These are phyloP conservation scores for Diaporthe citriasiana DNA, from an alignment of 2,329 filamentous ascomycete species.

Conservation along the genomic window DNA sequence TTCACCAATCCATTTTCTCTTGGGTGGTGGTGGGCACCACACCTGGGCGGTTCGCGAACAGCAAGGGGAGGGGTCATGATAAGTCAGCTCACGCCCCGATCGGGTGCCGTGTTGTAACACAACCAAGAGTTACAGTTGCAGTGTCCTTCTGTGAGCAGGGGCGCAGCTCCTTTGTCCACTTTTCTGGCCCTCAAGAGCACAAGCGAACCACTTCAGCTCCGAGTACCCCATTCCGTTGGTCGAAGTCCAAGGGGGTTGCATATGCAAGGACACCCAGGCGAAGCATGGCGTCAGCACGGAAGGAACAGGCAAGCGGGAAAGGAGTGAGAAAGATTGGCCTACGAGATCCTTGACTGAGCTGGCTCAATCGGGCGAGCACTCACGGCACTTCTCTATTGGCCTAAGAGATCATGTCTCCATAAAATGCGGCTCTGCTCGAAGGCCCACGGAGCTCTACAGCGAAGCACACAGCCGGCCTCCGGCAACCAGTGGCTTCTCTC, in stretches of 20 bases:
- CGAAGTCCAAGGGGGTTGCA: slow-evolving; percentile 15
- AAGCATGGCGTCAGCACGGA: slow-evolving; percentile 40
- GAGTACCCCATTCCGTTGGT: slow-evolving; percentile 19
- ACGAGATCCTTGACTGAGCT: slow-evolving; percentile 12
- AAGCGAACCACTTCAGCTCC: slow-evolving; percentile 18
- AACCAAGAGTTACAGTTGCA: slow-evolving; percentile 26
- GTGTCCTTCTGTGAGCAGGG: slow-evolving; percentile 24
- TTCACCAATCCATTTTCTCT: slow-evolving; percentile 19
- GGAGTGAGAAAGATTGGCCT: slow-evolving; percentile 27
- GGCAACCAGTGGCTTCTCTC: slow-evolving; percentile 4
- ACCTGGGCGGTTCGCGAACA: slow-evolving; percentile 35
- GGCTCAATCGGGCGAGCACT: slow-evolving; percentile 8
- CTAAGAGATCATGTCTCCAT: not conserved
- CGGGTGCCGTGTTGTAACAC: slow-evolving; percentile 24
- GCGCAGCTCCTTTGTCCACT: slow-evolving; percentile 40
- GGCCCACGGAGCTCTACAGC: slow-evolving; percentile 4
- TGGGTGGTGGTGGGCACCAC: slow-evolving; percentile 25
- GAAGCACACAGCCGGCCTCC: slow-evolving; percentile 13
- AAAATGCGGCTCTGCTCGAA: slow-evolving; percentile 41
- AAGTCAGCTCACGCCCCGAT: slow-evolving; percentile 36
- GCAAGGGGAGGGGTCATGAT: slow-evolving; percentile 10
- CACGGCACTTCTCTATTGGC: slow-evolving; percentile 28
- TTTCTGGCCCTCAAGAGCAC: slow-evolving; percentile 20
- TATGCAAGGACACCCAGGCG: slow-evolving; percentile 37
- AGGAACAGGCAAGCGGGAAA: slow-evolving; percentile 33